phyloP scores from a whole-genome alignment of 192 early-diverging fungal species.

The Backusella sp. region DNA sequence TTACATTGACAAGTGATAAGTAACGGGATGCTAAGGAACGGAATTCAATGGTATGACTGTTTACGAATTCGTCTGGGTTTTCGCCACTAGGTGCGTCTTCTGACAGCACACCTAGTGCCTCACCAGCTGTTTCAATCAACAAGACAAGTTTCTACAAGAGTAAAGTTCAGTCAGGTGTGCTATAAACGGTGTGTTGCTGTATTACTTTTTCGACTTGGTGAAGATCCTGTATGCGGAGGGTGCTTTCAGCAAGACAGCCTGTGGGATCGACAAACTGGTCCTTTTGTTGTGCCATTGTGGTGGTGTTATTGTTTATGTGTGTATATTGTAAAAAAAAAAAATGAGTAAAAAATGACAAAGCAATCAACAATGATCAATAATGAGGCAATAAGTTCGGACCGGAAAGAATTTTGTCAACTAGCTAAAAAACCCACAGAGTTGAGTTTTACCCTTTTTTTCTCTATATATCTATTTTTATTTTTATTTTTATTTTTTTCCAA shows the following conservation, averaged over 20 bases:
- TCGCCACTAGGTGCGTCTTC: constrained; percentile 9
- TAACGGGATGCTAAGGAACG: constrained; percentile 14
- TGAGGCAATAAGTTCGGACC: too few relatives aligned
- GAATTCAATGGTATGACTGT: background rate
- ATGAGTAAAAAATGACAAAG: too few relatives aligned
- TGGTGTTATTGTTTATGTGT: background rate
- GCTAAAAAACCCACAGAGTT: background rate
- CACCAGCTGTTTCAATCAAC: constrained; percentile 24
- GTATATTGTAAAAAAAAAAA: too few relatives aligned
- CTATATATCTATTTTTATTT: background rate
- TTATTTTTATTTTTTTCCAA: background rate
- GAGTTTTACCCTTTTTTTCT: background rate
- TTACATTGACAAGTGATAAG: constrained; percentile 28
- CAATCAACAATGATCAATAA: too few relatives aligned
- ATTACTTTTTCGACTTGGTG: constrained; percentile 27
- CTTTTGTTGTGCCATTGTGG: background rate
- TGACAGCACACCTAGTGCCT: constrained; percentile 20
- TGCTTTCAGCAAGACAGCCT: constrained; percentile 21
- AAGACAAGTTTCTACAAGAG: constrained; percentile 24
- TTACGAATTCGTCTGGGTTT: constrained; percentile 1
- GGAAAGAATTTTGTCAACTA: too few relatives aligned
- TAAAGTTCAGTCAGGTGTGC: background rate
- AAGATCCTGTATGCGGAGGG: constrained; percentile 22
- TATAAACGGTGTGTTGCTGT: background rate
- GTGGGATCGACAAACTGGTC: background rate